Evolutionary conservation across 495 filamentous ascomycete species (phyloP), one percentile per base, ranked within the genome.

Genomic region (Hypomontagnella submonticulosa): DNA sequence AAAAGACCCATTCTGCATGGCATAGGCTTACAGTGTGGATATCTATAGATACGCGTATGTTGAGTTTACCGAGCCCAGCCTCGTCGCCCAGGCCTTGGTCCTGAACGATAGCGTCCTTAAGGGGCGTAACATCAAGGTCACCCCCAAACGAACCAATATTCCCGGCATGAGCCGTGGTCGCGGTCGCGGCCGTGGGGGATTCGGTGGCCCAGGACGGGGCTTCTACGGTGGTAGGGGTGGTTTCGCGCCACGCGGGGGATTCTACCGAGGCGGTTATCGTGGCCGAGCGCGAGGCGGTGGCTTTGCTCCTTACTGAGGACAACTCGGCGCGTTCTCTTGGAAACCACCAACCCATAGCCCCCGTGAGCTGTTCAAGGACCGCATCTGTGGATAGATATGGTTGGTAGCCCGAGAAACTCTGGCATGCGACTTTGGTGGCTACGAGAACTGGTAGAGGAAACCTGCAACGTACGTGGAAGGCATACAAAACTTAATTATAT

Each of bases 31-130:
- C 18, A 18, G 43, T 7, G 43, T 41, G n/a, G 32, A 8, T 43
- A 30, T 33, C 72, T 74, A 71, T 77, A 98, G 94, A 30, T 99
- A 99, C 77, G 96, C 96, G 68, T 99, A 99, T 77, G 96, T 99
- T 57, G 96, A 99, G 76, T 99, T 99, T 71, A 89, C 92, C 13
- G 96, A 99, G 77, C 95, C 96, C 27, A 92, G 88, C 75, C 83
- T 97, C 30, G 93, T 99, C 55, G 91, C 91, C 19, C 91, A 96
- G 75, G 96, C 96, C 10, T 84, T 99, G 49, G 92, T 97, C 13
- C 80, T 99, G 64, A 98, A 99, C 71, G 96, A 98, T 76, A 97
- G 93, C 76, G 87, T 96, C 61, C 97, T 99, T 78, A 92, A 93
- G 63, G 95, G 93, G 50, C 86, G 96, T 61, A 94, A 92, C 71